These are phyloP conservation scores for Quercus dentata DNA, from an alignment of 306 rosid genomes.

Conservation along the genomic window DNA sequence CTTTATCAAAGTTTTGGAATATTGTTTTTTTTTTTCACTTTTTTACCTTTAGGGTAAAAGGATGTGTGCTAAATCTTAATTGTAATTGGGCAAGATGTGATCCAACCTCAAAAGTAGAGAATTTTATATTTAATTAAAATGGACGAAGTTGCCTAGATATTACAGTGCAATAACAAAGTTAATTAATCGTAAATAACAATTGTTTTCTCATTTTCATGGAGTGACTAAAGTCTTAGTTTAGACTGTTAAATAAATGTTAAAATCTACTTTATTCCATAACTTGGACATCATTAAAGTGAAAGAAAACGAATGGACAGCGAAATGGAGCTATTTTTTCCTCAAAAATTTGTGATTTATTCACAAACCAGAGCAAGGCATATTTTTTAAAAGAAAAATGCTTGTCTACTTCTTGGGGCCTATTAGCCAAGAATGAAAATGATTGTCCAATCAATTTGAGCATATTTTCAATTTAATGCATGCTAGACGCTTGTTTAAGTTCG, in stretches of 20 bases:
- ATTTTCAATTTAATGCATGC: background rate
- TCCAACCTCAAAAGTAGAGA: constrained; percentile 4
- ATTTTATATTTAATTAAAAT: background rate
- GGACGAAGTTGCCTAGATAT: background rate
- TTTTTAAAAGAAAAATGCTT: background rate
- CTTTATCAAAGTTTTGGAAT: background rate
- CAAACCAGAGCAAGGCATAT: background rate
- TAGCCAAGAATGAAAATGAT: constrained; percentile 21
- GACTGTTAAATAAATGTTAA: background rate
- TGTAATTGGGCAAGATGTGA: background rate
- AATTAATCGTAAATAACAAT: background rate
- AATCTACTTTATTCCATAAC: background rate
- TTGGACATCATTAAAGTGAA: background rate
- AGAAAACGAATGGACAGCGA: background rate
- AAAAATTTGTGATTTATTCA: too few species aligned
- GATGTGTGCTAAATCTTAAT: background rate
- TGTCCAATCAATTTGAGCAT: constrained; percentile 13
- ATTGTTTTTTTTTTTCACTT: background rate
- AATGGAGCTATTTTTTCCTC: too few species aligned
- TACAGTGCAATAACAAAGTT: background rate
- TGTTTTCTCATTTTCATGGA: background rate
- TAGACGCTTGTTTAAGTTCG: background rate
- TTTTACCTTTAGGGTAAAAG: background rate
- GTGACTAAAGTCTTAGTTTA: background rate
- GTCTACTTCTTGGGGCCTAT: background rate